Percentiles rank a stretch among this genome's conserved stretches.
phyloP scores from a whole-genome alignment of 2,329 filamentous ascomycete genomes.

The Fusarium foetens region DNA sequence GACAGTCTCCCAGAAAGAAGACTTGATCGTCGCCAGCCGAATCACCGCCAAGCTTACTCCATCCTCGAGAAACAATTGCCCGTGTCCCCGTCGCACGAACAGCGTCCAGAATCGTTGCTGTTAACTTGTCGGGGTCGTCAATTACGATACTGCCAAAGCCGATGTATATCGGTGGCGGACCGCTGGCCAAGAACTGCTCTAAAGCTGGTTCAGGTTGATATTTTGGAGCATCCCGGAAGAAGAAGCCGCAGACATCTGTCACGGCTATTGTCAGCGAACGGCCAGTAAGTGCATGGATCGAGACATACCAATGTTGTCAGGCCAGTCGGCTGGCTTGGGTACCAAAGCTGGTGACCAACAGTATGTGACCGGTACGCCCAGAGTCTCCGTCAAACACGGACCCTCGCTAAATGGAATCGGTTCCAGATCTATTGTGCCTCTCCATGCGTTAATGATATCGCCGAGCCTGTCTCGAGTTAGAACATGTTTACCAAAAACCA shows the following conservation, averaged over 20 bases:
- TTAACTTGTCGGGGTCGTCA: slow-evolving; percentile 73
- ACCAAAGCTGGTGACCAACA: slow-evolving; percentile 79
- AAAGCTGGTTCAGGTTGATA: slow-evolving; percentile 67
- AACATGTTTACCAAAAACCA: too few relatives aligned
- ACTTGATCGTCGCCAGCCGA: slow-evolving; percentile 62
- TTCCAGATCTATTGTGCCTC: slow-evolving; percentile 21
- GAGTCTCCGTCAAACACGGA: slow-evolving; percentile 72
- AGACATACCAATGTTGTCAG: slow-evolving; percentile 62
- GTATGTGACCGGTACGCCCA: slow-evolving; percentile 79
- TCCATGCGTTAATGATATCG: slow-evolving; percentile 36
- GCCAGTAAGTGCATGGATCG: accelerated
- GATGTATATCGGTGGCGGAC: slow-evolving; percentile 73
- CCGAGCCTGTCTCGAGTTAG: slow-evolving; percentile 11
- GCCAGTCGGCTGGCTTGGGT: slow-evolving; percentile 74
- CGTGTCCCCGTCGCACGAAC: slow-evolving; percentile 70
- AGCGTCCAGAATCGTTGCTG: slow-evolving; percentile 73
- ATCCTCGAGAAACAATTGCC: slow-evolving; percentile 76
- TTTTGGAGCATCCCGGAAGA: slow-evolving; percentile 66
- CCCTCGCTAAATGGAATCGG: slow-evolving; percentile 59
- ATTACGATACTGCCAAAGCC: slow-evolving; percentile 80
- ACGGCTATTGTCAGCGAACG: accelerated
- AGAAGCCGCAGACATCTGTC: slow-evolving; percentile 68
- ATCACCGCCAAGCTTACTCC: slow-evolving; percentile 73
- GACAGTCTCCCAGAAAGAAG: slow-evolving; percentile 76
- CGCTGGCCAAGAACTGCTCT: slow-evolving; percentile 63